phyloP scores from a whole-genome alignment of 495 filamentous ascomycete species.

The Aspergillus sparsus region DNA sequence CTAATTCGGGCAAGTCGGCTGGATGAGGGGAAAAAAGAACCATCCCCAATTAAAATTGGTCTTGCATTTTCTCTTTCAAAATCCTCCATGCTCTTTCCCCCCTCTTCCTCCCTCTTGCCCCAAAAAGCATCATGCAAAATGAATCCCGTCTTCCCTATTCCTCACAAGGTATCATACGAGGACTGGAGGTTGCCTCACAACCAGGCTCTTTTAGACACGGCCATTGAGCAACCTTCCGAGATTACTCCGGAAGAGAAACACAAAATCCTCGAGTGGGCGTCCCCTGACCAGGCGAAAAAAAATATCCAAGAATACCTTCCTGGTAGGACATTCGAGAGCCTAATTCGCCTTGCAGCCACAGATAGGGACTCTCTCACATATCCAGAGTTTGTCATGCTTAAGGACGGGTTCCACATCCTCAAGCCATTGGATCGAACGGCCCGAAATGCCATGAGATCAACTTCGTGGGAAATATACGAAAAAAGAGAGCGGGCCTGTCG shows the following conservation, averaged over 20 bases:
- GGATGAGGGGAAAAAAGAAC: too few species aligned
- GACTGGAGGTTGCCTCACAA: too few species aligned
- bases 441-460: not conserved
- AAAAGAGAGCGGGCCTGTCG: conserved; percentile 1
- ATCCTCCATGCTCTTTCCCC: too few species aligned
- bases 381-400: conserved; percentile 1
- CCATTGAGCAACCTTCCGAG: not conserved
- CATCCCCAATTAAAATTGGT: too few species aligned
- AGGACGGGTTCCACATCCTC: conserved; percentile 5
- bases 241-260: not conserved
- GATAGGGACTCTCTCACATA: conserved; percentile 6
- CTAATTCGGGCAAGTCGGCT: too few species aligned
- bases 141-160: too few species aligned
- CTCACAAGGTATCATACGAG: too few species aligned
- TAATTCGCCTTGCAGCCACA: not conserved
- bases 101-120: too few species aligned
- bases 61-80: too few species aligned
- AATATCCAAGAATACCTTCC: not conserved
- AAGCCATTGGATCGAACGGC: not conserved
- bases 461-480: not conserved
- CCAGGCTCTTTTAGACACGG: not conserved
- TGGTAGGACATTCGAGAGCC: not conserved
- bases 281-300: not conserved
- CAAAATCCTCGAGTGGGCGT: not conserved
- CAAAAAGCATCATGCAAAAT: too few species aligned